Evolutionary conservation across 345 rosid species (phyloP), one percentile per base, ranked within the genome.

Genomic region (Mallotus nudiflorus): DNA sequence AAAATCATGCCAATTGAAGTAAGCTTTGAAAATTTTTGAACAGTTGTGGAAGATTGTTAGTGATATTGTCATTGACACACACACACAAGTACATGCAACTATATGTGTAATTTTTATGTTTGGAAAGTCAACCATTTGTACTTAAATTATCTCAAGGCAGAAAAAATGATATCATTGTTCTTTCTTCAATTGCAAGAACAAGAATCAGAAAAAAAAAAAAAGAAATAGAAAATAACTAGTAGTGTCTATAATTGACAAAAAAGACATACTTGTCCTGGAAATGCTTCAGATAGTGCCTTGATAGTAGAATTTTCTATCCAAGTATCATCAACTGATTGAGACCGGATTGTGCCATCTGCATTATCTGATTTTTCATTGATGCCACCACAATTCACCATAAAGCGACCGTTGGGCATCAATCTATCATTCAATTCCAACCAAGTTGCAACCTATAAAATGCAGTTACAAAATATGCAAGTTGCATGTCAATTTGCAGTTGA

Each of bases 331-430:
- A 40, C 65, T 54, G 82, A 70, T 68, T 59, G 42, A 40, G 67
- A 49, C 7, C 10, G 50, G 0, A 57, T 46, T 73, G 70, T 77
- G 20, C 68, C 83, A 62, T 77, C 68, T 29, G 54, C 19, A 52
- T 28, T 7, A 63, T 62, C 81, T 19, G 79, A 24, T 51, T 70
- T 80, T 65, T 57, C 66, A 51, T 79, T 69, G 44, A 84, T 76
- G 51, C 96, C 96, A 29, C 90, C 97, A 75, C 96, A 91, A 44
- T 91, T 91, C 76, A 88, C 94, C 92, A 93, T 91, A 4, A 91
- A 58, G 15, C 94, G 91, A 31, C 96, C 97, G 19, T 82, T 63
- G 28, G 90, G 88, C 82, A 88, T 83, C 79, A 93, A 68, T 78
- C 86, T 85, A 44, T 82, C 82, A 45, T 81, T 89, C 74, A 89